These are phyloP conservation scores for rapeseed (Brassica napus) DNA, from an alignment of 345 rosid species.

Conservation along the genomic window DNA sequence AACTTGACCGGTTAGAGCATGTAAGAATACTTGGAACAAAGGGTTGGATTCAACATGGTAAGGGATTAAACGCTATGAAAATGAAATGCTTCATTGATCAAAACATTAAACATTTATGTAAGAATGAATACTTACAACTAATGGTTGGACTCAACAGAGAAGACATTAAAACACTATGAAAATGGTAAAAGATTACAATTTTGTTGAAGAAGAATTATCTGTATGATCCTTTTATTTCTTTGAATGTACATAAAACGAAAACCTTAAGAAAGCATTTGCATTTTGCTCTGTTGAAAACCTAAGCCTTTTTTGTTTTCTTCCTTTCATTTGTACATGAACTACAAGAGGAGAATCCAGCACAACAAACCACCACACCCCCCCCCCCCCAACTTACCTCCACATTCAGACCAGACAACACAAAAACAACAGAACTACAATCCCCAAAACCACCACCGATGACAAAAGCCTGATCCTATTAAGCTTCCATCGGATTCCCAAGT, in stretches of 20 bases:
- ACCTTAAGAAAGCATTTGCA: slow-evolving; percentile 12
- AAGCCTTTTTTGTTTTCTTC: slow-evolving; percentile 34
- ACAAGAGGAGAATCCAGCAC: slow-evolving; percentile 41
- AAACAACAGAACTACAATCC: slow-evolving; percentile 22
- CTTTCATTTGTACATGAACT: slow-evolving; percentile 58
- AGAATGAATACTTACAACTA: not conserved
- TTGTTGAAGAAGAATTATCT: slow-evolving; percentile 7
- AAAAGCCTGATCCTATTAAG: slow-evolving; percentile 13
- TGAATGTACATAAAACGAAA: slow-evolving; percentile 51
- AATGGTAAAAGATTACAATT: slow-evolving; percentile 3
- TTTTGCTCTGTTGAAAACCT: slow-evolving; percentile 41
- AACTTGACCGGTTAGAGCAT: not conserved
- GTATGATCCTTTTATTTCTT: slow-evolving; percentile 43
- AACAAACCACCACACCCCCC: slow-evolving; percentile 9
- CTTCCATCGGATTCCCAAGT: slow-evolving; percentile 39
- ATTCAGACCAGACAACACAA: slow-evolving; percentile 5
- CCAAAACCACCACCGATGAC: not conserved
- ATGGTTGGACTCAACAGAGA: not conserved
- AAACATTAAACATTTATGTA: slow-evolving; percentile 3
- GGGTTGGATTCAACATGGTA: slow-evolving; percentile 12
- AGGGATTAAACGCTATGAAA: not conserved
- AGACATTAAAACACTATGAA: not conserved
- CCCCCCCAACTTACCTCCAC: slow-evolving; percentile 40
- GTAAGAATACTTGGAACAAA: slow-evolving; percentile 15
- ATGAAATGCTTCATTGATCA: not conserved